Evolutionary conservation across 2,329 filamentous ascomycete species (phyloP).

Genomic region (Zymoseptoria crescenta): DNA sequence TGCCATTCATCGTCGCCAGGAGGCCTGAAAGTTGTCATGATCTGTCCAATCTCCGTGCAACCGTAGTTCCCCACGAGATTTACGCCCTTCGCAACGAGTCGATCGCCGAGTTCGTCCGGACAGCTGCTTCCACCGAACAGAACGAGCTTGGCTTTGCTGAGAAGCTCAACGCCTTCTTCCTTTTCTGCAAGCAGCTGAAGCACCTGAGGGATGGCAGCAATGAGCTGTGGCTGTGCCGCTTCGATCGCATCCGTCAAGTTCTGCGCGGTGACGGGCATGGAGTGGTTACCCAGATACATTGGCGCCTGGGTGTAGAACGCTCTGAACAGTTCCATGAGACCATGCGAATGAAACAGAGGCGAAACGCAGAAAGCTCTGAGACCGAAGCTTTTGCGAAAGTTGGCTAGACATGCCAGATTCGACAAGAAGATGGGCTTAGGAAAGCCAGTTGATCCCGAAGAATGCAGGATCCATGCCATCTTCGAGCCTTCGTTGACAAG

Average conservation of each 20-base stretch:
- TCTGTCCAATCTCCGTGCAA: slow-evolving; percentile 53
- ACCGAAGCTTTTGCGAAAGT: slow-evolving; percentile 40
- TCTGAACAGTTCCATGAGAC: slow-evolving; percentile 48
- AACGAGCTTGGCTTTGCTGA: slow-evolving; percentile 24
- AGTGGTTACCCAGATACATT: slow-evolving; percentile 48
- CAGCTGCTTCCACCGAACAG: slow-evolving; percentile 29
- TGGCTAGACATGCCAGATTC: slow-evolving; percentile 44
- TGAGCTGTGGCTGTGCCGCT: slow-evolving; percentile 41
- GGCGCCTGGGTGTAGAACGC: slow-evolving; percentile 45
- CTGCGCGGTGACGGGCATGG: slow-evolving; percentile 45
- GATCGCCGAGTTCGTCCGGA: slow-evolving; percentile 29
- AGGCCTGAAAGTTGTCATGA: slow-evolving; percentile 53
- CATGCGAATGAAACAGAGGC: slow-evolving; percentile 54
- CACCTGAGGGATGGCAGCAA: slow-evolving; percentile 53
- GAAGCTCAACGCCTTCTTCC: slow-evolving; percentile 38
- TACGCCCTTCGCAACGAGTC: slow-evolving; percentile 26
- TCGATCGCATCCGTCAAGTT: slow-evolving; percentile 25
- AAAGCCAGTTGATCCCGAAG: slow-evolving; percentile 51
- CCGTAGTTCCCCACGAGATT: slow-evolving; percentile 30
- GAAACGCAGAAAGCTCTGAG: slow-evolving; percentile 48
- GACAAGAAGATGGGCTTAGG: slow-evolving; percentile 57
- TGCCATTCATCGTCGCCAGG: slow-evolving; percentile 52
- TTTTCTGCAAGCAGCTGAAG: slow-evolving; percentile 56
- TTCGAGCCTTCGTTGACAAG: slow-evolving; percentile 25
- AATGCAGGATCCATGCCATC: slow-evolving; percentile 42